Percentiles rank a stretch among this genome's conserved stretches.
phyloP scores from a whole-genome alignment of 2,329 filamentous ascomycete genomes.

The Ilyonectria robusta region DNA sequence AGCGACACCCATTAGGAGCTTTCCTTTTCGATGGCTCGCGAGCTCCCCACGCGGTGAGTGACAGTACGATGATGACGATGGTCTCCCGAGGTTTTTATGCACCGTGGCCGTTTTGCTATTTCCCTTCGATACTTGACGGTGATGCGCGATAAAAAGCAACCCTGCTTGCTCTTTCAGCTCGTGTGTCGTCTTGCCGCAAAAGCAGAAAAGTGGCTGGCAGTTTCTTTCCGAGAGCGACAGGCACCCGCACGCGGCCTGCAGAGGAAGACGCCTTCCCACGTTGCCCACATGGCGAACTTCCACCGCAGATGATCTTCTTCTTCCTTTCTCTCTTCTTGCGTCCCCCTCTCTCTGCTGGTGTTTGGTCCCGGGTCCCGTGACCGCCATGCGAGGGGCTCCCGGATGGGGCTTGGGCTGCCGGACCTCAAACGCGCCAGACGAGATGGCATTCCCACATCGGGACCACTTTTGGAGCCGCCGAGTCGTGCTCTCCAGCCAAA shows the following conservation, averaged over 20 bases:
- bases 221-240: constrained; percentile 6
- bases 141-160: constrained; percentile 17
- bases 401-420: constrained; percentile 14
- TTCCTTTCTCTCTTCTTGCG: not conserved
- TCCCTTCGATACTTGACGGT: constrained; percentile 15
- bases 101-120: constrained; percentile 2
- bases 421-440: constrained; percentile 13
- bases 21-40: constrained; percentile 13
- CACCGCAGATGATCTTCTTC: constrained; percentile 6
- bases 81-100: constrained; percentile 9
- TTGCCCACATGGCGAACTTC: constrained; percentile 21
- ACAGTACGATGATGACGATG: constrained; percentile 26
- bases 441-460: constrained; percentile 20
- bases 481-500: constrained; percentile 8
- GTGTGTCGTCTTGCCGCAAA: constrained; percentile 7
- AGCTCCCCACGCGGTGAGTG: constrained; percentile 26
- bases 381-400: not conserved
- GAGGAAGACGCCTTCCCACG: constrained; percentile 15
- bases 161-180: constrained; percentile 7
- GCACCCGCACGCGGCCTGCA: constrained; percentile 16
- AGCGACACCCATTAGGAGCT: constrained; percentile 12
- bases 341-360: constrained; percentile 4
- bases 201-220: not conserved
- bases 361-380: not conserved
- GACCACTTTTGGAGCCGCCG: not conserved